Evolutionary conservation across 106 monocot genomes (phyloP).

Genomic region (Ottelia alismoides): DNA sequence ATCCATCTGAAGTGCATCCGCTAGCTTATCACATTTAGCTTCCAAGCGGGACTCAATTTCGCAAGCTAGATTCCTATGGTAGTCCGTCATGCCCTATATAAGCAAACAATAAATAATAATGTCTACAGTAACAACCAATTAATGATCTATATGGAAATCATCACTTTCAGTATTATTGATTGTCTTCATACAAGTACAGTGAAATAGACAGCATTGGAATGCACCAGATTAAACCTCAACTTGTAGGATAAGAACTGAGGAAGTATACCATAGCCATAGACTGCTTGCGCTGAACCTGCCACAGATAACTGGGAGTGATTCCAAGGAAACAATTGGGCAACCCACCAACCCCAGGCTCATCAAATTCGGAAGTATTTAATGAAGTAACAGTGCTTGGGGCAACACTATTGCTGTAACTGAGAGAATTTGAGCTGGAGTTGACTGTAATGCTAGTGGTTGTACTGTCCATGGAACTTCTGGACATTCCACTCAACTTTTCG

Average conservation of each 20-base stretch:
- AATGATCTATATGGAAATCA: no score
- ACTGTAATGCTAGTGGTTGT: slow-evolving; percentile 45
- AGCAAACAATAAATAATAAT: no score
- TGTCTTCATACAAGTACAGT: no score
- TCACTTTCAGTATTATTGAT: no score
- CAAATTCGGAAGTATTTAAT: slow-evolving; percentile 23
- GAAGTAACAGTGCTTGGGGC: slow-evolving; percentile 11
- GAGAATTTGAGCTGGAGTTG: slow-evolving; percentile 46
- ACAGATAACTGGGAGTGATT: slow-evolving; percentile 59
- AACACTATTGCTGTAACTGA: slow-evolving; percentile 24
- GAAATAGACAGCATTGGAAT: no score
- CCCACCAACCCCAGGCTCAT: slow-evolving; percentile 84
- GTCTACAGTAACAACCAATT: no score
- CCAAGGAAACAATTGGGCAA: slow-evolving; percentile 92
- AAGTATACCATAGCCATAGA: slow-evolving; percentile 58
- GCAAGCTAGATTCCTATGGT: slow-evolving; percentile 56
- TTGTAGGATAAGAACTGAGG: no score
- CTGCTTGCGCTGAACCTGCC: slow-evolving; percentile 69
- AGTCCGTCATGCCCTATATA: slow-evolving; percentile 62
- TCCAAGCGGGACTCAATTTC: slow-evolving; percentile 80
- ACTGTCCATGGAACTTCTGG: slow-evolving; percentile 73
- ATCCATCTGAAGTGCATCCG: slow-evolving; percentile 53
- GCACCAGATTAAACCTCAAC: no score
- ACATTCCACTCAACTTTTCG: slow-evolving; percentile 55
- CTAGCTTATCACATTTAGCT: slow-evolving; percentile 74